Base-by-base conservation (phyloP, 371 early-diverging fungal genomes). In the Mortierella sp. region DNA sequence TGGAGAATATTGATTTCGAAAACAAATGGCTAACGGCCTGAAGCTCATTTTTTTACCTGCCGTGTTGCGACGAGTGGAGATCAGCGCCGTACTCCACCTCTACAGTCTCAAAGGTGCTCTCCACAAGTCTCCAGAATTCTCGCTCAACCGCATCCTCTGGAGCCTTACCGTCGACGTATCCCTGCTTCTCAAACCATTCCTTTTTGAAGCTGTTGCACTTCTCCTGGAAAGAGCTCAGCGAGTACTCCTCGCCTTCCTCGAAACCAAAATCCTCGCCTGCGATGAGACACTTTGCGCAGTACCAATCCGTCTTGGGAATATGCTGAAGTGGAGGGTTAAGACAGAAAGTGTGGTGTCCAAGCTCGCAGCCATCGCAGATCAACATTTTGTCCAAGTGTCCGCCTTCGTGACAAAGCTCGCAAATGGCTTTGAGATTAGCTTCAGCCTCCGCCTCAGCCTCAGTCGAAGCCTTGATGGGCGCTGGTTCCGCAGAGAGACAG, bases 11-110 rank as follows among this genome's bases (percentile, higher is more conserved):
- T 21, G 19, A 31, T 70, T 26, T 40, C 21, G 67, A 44, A 40
- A 9, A 21, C 43, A 40, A 40, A 19, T 67, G 34, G 19, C 3
- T 50, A 50, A 50, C 50, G 0, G 50, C 16, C 50, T 50, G 16
- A 16, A 50, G 50, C 16, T 50, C 3, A 50, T 50, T 14, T 50
- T 14, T 54, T 67, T 83, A 95, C 95, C 95, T 95, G 86, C 99
- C 98, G 80, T 98, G 96, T 64, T 94, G 93, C 10, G 96, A 94
- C 21, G 97, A 94, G 81, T 97, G 98, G 71, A 98, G 88, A 86
- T 98, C 98, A 5, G 98, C 98, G 11, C 98, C 99, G 80, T 99
- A 98, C 88, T 98, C 98, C 0, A 99, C 98, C 81, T 97, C 95
- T 10, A 96, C 95, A 40, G 94, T 93, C 78, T 97, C 96, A 73